Conservation (phyloP, 148 eudicot species). For the Amaranthus cruentus region DNA sequence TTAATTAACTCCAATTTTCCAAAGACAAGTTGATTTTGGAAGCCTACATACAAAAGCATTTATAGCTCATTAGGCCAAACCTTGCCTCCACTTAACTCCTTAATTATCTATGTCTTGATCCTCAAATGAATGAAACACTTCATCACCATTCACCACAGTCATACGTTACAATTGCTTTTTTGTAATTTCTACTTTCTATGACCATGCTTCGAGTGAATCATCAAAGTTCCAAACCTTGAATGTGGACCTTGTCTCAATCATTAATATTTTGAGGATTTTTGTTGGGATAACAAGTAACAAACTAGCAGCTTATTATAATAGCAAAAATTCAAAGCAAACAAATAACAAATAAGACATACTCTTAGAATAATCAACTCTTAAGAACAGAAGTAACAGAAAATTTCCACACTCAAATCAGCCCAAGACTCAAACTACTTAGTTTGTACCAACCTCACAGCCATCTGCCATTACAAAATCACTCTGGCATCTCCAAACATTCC, state of each 20-base stretch:
- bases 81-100: background rate
- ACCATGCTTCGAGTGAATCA: background rate
- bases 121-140: background rate
- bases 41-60: background rate
- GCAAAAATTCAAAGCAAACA: background rate
- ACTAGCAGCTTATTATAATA: background rate
- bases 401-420: background rate
- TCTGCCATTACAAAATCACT: no score
- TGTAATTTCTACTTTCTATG: background rate
- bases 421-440: background rate
- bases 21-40: background rate
- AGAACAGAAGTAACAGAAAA: background rate
- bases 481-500: no score
- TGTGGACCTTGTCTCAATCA: background rate
- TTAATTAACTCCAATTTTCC: background rate
- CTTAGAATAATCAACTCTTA: no score
- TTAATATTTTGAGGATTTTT: background rate
- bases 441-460: no score
- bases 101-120: background rate
- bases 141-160: background rate
- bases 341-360: background rate
- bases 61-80: background rate
- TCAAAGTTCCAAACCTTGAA: background rate
- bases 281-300: background rate
- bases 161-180: background rate